Conservation (phyloP, 768 basidiomycete species). For the Pleurotus eryngii region DNA sequence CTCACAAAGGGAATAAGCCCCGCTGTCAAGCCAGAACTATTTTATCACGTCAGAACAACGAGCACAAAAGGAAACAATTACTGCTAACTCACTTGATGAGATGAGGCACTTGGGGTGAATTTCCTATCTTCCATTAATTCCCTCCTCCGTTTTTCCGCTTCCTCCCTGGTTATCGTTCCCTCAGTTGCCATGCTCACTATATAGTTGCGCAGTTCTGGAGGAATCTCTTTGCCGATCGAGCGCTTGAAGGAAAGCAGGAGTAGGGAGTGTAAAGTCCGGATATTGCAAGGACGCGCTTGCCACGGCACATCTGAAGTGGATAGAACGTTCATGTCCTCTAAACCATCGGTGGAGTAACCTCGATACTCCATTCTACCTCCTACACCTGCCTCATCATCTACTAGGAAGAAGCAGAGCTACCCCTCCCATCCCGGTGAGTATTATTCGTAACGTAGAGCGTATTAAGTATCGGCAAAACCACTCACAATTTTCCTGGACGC, state of each 20-base stretch:
- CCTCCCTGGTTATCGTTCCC: background rate
- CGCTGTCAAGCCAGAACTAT: background rate
- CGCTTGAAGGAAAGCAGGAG: background rate
- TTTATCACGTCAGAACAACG: background rate
- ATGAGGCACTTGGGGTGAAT: background rate
- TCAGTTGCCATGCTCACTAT: background rate
- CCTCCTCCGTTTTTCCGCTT: background rate
- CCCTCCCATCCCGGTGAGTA: background rate
- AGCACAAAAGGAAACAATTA: background rate
- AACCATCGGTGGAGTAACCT: background rate
- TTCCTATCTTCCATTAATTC: conserved; percentile 1
- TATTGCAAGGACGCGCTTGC: background rate
- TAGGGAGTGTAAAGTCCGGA: background rate
- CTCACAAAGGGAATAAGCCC: background rate
- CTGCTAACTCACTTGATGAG: background rate
- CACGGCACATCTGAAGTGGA: background rate
- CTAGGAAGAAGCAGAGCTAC: background rate
- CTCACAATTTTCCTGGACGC: background rate
- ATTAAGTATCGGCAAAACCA: background rate
- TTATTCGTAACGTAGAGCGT: background rate
- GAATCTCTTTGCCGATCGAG: background rate
- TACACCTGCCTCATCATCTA: background rate
- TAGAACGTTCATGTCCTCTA: background rate
- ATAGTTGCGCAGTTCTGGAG: background rate
- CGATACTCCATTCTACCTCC: background rate